Evolutionary conservation across 768 basidiomycete species (phyloP).

Genomic region (Infundibulicybe gibba): DNA sequence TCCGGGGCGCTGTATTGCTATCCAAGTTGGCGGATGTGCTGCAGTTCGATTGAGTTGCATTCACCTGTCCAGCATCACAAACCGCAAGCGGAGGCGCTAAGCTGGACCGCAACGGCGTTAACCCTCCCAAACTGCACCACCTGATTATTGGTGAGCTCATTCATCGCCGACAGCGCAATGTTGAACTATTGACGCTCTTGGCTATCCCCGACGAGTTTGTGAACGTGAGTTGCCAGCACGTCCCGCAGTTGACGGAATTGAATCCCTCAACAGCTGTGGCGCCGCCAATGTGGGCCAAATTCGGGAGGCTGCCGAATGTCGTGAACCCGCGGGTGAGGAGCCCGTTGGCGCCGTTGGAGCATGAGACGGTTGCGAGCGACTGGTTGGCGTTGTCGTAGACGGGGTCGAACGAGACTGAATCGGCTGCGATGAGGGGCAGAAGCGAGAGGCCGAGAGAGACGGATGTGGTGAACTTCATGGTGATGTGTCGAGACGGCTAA

Average conservation of each 20-base stretch:
- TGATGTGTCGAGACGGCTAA: background rate
- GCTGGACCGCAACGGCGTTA: slow-evolving; percentile 35
- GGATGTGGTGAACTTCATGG: slow-evolving; percentile 15
- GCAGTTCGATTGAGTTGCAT: too few species aligned
- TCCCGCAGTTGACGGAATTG: slow-evolving; percentile 51
- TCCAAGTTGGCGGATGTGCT: too few species aligned
- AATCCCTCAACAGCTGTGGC: slow-evolving; percentile 46
- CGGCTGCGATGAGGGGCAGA: slow-evolving; percentile 18
- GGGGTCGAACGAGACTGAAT: slow-evolving; percentile 38
- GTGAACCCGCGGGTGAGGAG: slow-evolving; percentile 40
- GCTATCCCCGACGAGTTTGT: slow-evolving; percentile 21
- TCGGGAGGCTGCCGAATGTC: slow-evolving; percentile 49
- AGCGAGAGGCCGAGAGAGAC: slow-evolving; percentile 18
- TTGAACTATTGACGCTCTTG: slow-evolving; percentile 44
- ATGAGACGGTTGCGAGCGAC: slow-evolving; percentile 40
- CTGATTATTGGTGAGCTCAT: slow-evolving; percentile 43
- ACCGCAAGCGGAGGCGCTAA: slow-evolving; percentile 47
- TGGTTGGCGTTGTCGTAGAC: slow-evolving; percentile 40
- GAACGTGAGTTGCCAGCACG: slow-evolving; percentile 59
- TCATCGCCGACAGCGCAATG: slow-evolving; percentile 51
- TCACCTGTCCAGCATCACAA: slow-evolving; percentile 19
- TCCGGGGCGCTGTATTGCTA: too few species aligned
- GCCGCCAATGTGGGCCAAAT: slow-evolving; percentile 60
- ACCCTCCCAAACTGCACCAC: slow-evolving; percentile 47
- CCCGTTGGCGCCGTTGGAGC: slow-evolving; percentile 49